These are phyloP conservation scores for Verruconis gallopava DNA, from an alignment of 2,329 filamentous ascomycete species.

Conservation along the genomic window DNA sequence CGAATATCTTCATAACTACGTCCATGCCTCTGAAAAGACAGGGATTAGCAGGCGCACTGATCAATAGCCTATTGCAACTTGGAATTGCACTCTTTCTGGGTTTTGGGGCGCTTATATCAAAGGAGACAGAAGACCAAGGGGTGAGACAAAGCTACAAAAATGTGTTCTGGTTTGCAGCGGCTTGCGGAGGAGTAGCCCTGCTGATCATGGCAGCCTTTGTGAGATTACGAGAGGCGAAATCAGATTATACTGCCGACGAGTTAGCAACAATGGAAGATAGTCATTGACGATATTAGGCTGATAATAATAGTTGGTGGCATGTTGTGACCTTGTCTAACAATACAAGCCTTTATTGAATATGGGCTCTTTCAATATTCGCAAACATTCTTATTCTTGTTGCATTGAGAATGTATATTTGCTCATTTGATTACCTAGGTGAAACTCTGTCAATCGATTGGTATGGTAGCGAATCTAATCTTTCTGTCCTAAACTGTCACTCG, in stretches of 20 bases:
- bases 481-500: too few species aligned
- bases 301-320: too few species aligned
- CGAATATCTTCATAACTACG: slow-evolving; percentile 64
- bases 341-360: too few species aligned
- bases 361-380: too few species aligned
- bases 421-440: too few species aligned
- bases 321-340: too few species aligned
- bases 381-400: too few species aligned
- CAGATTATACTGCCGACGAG: slow-evolving; percentile 9
- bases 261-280: not conserved
- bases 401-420: too few species aligned
- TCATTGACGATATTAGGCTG: too few species aligned
- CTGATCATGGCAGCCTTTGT: slow-evolving; percentile 9
- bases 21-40: slow-evolving; percentile 53
- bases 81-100: slow-evolving; percentile 61
- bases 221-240: slow-evolving; percentile 9
- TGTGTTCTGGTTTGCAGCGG: slow-evolving; percentile 11
- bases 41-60: slow-evolving; percentile 57
- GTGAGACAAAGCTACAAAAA: slow-evolving; percentile 40
- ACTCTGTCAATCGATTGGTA: too few species aligned
- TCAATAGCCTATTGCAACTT: slow-evolving; percentile 58
- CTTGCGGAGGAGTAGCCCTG: slow-evolving; percentile 2
- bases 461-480: too few species aligned
- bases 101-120: slow-evolving; percentile 50
- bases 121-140: slow-evolving; percentile 33